phyloP scores from a whole-genome alignment of 371 early-diverging fungal genomes.

The Fennellomyces sp. region DNA sequence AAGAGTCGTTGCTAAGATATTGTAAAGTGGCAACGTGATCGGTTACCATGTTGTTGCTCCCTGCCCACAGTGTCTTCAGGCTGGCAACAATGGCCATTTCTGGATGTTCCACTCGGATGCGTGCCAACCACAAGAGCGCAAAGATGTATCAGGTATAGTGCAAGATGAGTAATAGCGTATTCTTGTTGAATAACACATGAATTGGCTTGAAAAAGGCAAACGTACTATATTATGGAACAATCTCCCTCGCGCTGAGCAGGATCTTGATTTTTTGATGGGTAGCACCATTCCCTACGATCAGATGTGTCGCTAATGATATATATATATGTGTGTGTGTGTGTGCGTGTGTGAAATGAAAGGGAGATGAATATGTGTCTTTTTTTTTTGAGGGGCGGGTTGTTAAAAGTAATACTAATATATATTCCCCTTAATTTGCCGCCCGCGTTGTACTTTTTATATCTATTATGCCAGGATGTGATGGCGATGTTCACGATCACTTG shows the following conservation, averaged over 20 bases:
- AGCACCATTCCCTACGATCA: slow-evolving; percentile 21
- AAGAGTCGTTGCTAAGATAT: too few relatives aligned
- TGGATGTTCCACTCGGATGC: slow-evolving; percentile 96
- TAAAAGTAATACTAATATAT: too few relatives aligned
- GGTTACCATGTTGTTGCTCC: slow-evolving; percentile 97
- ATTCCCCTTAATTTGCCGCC: neutral
- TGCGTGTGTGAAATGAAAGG: neutral
- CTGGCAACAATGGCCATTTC: slow-evolving; percentile 96
- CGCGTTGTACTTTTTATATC: too few relatives aligned
- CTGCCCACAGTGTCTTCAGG: slow-evolving; percentile 87
- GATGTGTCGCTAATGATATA: slow-evolving; percentile 16
- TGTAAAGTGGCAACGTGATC: slow-evolving; percentile 85
- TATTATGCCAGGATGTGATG: slow-evolving; percentile 9
- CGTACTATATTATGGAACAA: slow-evolving; percentile 22
- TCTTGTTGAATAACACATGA: neutral
- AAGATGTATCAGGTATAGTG: slow-evolving; percentile 24
- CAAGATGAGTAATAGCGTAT: neutral
- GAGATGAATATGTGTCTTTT: neutral
- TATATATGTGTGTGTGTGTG: neutral
- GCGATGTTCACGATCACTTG: slow-evolving; percentile 15
- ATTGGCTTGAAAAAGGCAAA: slow-evolving; percentile 13
- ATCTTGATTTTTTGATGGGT: slow-evolving; percentile 26
- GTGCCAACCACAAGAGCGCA: slow-evolving; percentile 53
- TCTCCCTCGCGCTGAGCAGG: slow-evolving; percentile 27
- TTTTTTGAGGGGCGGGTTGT: neutral